phyloP scores from a whole-genome alignment of 768 basidiomycete species.

The Leccinellum rugosiceps region DNA sequence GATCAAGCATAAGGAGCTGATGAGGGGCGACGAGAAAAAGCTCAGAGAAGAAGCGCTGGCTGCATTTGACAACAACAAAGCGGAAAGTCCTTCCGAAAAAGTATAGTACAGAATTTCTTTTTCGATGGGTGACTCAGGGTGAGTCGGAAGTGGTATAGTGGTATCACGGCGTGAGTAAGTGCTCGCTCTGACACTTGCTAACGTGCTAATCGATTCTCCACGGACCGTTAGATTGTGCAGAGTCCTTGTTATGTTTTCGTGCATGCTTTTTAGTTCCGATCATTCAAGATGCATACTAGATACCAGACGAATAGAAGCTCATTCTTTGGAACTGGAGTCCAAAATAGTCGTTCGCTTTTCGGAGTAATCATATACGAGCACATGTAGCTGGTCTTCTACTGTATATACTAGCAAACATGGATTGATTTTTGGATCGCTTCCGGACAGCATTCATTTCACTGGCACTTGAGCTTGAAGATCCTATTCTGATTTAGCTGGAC shows the following conservation, averaged over 20 bases:
- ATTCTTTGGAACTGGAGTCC: background rate
- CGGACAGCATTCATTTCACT: too few relatives aligned
- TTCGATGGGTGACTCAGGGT: background rate
- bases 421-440: background rate
- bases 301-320: background rate
- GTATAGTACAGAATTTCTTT: background rate
- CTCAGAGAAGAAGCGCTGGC: constrained; percentile 41
- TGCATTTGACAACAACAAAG: background rate
- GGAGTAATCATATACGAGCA: background rate
- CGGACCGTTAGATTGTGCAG: background rate
- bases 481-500: too few relatives aligned
- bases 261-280: background rate
- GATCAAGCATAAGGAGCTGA: constrained; percentile 61
- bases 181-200: background rate
- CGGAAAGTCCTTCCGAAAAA: background rate
- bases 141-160: background rate
- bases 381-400: background rate
- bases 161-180: constrained; percentile 3
- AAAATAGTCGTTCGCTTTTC: background rate
- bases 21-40: constrained; percentile 51
- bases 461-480: too few relatives aligned
- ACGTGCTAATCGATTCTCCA: background rate
- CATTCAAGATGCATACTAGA: background rate
- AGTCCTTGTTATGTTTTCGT: background rate
- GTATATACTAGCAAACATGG: background rate